Conservation (phyloP, 345 rosid genomes). For the Camelina neglecta region DNA sequence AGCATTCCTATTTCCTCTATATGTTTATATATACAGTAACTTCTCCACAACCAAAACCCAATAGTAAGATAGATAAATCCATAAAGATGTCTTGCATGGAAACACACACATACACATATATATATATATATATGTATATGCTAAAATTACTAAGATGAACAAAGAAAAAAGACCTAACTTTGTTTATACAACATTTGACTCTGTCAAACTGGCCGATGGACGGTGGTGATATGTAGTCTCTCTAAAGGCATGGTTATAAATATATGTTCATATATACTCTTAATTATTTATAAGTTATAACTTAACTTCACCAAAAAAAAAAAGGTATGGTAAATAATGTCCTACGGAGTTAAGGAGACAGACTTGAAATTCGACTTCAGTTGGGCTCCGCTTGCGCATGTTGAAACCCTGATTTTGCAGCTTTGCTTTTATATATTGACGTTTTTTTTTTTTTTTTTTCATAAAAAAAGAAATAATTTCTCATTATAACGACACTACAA, state of each 20-base stretch:
- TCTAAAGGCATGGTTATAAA: neutral
- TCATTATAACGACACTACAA: neutral
- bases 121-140: too few relatives aligned
- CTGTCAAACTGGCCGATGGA: neutral
- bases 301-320: neutral
- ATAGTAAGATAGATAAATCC: neutral
- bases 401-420: constrained; percentile 16
- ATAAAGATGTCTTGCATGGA: constrained; percentile 3
- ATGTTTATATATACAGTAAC: neutral
- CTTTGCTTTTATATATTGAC: constrained; percentile 4
- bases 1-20: neutral
- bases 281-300: neutral
- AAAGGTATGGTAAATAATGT: neutral
- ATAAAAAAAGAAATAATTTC: neutral
- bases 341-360: constrained; percentile 1
- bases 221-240: constrained; percentile 7
- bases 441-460: neutral
- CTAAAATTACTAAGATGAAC: neutral
- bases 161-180: constrained; percentile 5
- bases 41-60: constrained; percentile 21
- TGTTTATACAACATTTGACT: constrained; percentile 3
- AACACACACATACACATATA: neutral
- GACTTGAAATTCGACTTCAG: neutral
- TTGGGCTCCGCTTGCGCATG: constrained; percentile 21
- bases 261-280: neutral